phyloP scores from a whole-genome alignment of 352 stramenopile species.

The Thraustochytrium striatum region DNA sequence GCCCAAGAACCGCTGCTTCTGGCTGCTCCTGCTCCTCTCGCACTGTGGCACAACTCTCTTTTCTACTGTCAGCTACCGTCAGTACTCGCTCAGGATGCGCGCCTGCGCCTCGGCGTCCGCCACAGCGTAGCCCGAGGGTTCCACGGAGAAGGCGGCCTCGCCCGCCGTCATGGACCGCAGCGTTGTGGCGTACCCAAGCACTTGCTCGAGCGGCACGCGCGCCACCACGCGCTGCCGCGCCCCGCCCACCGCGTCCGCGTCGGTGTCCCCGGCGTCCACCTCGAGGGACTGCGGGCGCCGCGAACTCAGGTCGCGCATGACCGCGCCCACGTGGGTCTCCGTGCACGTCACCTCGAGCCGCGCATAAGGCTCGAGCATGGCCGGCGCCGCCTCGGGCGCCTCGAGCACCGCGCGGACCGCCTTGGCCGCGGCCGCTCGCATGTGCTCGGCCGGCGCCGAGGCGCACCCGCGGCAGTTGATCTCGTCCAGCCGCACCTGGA shows the following conservation, averaged over 20 bases:
- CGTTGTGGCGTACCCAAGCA: slow-evolving; percentile 98
- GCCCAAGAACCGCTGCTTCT: no score
- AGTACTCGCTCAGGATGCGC: no score
- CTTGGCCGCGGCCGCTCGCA: slow-evolving; percentile 82
- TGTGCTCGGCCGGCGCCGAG: neutral
- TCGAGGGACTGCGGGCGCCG: slow-evolving; percentile 65
- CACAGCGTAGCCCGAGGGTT: neutral
- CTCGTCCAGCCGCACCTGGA: slow-evolving; percentile 76
- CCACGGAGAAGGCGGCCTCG: slow-evolving; percentile 91
- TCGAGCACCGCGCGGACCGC: slow-evolving; percentile 89
- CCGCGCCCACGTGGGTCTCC: slow-evolving; percentile 65
- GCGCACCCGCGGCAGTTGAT: slow-evolving; percentile 84
- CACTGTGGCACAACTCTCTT: no score
- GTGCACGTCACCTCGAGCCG: slow-evolving; percentile 64
- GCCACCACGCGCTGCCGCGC: slow-evolving; percentile 67
- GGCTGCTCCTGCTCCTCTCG: no score
- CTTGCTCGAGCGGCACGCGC: slow-evolving; percentile 89
- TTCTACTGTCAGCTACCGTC: no score
- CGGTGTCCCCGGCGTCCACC: slow-evolving; percentile 62
- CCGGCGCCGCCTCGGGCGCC: slow-evolving; percentile 71
- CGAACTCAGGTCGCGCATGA: slow-evolving; percentile 62
- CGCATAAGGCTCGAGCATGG: slow-evolving; percentile 94
- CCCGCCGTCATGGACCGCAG: slow-evolving; percentile 73
- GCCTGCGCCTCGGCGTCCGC: no score
- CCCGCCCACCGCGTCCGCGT: slow-evolving; percentile 75